phyloP scores from a whole-genome alignment of 208 protist genomes.

The Leptomonas seymouri region DNA sequence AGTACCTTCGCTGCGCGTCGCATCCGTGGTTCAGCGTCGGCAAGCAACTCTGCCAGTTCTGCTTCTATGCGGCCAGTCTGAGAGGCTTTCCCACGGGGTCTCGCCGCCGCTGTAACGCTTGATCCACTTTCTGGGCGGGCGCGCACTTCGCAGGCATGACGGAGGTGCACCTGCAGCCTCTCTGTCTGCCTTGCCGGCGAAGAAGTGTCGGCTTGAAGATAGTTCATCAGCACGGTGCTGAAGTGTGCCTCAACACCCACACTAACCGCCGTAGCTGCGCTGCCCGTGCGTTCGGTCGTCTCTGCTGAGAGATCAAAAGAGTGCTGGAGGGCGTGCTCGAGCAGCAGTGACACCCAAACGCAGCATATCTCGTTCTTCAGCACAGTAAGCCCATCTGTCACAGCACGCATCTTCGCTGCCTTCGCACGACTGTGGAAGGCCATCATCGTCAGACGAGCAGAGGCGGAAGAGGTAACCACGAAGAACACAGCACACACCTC shows the following conservation, averaged over 20 bases:
- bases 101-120: no score
- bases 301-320: background rate
- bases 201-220: no score
- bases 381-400: background rate
- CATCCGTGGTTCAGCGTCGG: background rate
- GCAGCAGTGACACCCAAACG: background rate
- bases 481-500: slow-evolving; percentile 11
- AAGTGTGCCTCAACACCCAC: background rate
- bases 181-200: no score
- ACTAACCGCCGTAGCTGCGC: background rate
- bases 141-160: no score
- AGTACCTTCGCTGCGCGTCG: background rate
- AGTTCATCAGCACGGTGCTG: no score
- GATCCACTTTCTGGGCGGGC: no score
- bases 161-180: no score
- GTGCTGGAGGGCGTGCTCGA: background rate
- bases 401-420: background rate
- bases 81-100: no score
- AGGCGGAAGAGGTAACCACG: background rate
- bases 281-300: background rate
- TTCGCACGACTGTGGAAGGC: background rate
- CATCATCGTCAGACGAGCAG: background rate
- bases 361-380: background rate
- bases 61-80: no score
- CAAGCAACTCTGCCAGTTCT: no score